These are phyloP conservation scores for Mollisia scopiformis DNA, from an alignment of 2,329 filamentous ascomycete species.

Conservation along the genomic window DNA sequence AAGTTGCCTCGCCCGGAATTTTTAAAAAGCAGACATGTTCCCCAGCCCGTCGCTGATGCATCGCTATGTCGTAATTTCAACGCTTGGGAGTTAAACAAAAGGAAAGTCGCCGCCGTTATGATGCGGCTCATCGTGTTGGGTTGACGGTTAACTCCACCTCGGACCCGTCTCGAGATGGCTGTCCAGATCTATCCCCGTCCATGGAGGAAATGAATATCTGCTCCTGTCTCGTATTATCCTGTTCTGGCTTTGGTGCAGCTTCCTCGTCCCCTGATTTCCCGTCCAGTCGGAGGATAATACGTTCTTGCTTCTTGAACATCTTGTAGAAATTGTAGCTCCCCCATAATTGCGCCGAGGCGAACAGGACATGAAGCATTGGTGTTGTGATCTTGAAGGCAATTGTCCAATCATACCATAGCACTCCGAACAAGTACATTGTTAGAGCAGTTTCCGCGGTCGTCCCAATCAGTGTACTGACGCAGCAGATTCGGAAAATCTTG, in stretches of 20 bases:
- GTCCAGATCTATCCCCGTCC: not conserved
- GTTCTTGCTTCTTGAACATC: constrained; percentile 39
- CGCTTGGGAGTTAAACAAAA: not conserved
- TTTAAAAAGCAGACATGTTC: not conserved
- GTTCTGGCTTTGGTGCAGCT: not conserved
- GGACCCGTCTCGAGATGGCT: not conserved
- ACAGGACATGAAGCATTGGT: constrained; percentile 45
- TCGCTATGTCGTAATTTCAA: not conserved
- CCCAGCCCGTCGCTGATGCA: not conserved
- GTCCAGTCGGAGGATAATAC: constrained; percentile 14
- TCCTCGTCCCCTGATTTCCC: constrained; percentile 8
- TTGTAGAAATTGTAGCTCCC: constrained; percentile 44
- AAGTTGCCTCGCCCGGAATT: not conserved
- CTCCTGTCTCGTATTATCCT: not conserved
- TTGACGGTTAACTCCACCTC: not conserved
- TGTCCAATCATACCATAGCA: constrained; percentile 45
- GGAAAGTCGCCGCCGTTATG: not conserved
- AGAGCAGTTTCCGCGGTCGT: constrained; percentile 45
- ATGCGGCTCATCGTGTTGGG: not conserved
- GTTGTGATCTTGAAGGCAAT: constrained; percentile 47
- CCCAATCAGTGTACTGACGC: constrained; percentile 41
- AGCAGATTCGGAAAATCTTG: constrained; percentile 41
- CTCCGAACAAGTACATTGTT: constrained; percentile 48
- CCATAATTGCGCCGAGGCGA: constrained; percentile 46
- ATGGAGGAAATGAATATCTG: not conserved